Evolutionary conservation across 2,329 filamentous ascomycete genomes (phyloP), one percentile per base, ranked within the genome.

Genomic region (Colletotrichum sublineola): DNA sequence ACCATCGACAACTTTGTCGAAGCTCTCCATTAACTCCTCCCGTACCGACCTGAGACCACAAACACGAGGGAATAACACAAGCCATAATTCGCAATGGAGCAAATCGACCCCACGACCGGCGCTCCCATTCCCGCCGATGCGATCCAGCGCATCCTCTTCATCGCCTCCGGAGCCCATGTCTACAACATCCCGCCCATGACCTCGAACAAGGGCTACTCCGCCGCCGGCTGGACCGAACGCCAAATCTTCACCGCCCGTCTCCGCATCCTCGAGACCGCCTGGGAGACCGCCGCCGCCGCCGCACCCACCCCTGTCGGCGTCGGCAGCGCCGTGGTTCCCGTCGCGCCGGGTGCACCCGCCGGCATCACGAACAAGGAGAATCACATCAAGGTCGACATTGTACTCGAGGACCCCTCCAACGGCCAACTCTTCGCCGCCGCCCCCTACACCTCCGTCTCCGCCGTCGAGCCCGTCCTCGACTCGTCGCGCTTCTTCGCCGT

Each of bases 161-260:
- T 95, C 80, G 89, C 91, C 74, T 85, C 87, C 77, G 86, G 88
- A 75, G 92, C 96, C 75, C 94, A 97, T 85, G 89, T 97, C 85
- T 97, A 97, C 87, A 91, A 92, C 79, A 95, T 97, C 80, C 94
- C 94, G 24, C 94, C 94, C 33, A 86, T 95, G 70, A 87, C 91
- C 56, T 92, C 92, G 24, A 94, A 91, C 77, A 92, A 93, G 80
- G 94, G 94, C 81, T 93, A 97, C 86, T 88, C 88, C 46, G 94
- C 95, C 71, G 87, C 91, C 15, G 84, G 88, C 74, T 97, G 94
- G 94, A 97, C 94, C 38, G 85, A 86, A 58, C 90, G 91, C 48
- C 91, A 94, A 80, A 97, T 97, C 83, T 97, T 97, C 85, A 96
- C 94, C 61, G 93, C 92, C 55, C 92, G 94, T 60, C 83, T 96